Conservation (phyloP, 371 early-diverging fungal species). For the Lichtheimia ornata region DNA sequence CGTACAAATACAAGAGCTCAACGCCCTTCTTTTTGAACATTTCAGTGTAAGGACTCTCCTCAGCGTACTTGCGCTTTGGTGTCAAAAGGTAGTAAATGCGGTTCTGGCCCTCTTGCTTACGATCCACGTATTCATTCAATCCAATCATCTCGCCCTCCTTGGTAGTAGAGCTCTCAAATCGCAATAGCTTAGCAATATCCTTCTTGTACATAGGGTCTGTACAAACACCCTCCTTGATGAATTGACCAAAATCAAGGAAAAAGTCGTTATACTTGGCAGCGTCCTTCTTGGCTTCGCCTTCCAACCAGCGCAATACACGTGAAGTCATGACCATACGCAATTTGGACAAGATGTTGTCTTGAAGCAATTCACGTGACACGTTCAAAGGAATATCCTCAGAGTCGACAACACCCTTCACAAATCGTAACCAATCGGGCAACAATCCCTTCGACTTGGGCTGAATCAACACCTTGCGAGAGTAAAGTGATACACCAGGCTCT, state of each 20-base stretch:
- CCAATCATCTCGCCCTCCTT: conserved; percentile 67
- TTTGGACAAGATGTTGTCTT: conserved; percentile 81
- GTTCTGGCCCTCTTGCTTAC: conserved; percentile 88
- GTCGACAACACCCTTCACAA: conserved; percentile 92
- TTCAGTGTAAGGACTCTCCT: conserved; percentile 89
- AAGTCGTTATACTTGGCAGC: conserved; percentile 79
- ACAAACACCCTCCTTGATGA: conserved; percentile 91
- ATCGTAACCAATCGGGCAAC: conserved; percentile 79
- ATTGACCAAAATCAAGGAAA: conserved; percentile 80
- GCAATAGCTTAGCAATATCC: conserved; percentile 81
- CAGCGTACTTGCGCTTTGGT: conserved; percentile 73
- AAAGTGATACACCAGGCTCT: conserved; percentile 78
- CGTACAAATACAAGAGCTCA: conserved; percentile 81
- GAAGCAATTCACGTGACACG: conserved; percentile 96
- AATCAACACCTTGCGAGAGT: conserved; percentile 81
- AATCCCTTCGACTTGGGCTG: conserved; percentile 75
- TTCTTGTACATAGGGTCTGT: conserved; percentile 74
- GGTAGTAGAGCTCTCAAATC: conserved; percentile 79
- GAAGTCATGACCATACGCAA: conserved; percentile 69
- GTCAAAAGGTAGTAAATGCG: conserved; percentile 93
- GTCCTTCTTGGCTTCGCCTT: conserved; percentile 72
- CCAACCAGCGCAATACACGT: conserved; percentile 76
- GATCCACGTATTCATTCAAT: conserved; percentile 85
- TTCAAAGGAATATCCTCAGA: conserved; percentile 97
- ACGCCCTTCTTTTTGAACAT: conserved; percentile 73